These are phyloP conservation scores for Entophlyctis luteolus DNA, from an alignment of 192 early-diverging fungal genomes.

Conservation along the genomic window DNA sequence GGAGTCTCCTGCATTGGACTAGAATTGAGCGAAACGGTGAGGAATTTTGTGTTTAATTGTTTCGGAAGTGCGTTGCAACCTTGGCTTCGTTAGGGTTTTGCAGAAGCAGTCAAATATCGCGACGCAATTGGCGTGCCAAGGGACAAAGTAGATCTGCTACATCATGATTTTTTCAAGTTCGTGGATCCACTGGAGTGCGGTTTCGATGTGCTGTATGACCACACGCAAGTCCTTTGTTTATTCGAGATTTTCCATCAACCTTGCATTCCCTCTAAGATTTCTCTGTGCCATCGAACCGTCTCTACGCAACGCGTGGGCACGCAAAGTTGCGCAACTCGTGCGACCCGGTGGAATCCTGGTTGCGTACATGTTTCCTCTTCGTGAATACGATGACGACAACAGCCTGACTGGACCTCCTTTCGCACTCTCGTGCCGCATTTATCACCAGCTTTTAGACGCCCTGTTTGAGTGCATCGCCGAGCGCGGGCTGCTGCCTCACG, in stretches of 20 bases:
- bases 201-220: constrained; percentile 69
- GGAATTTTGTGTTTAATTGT: neutral
- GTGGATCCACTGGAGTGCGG: neutral
- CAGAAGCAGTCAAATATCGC: neutral
- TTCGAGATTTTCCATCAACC: too few species aligned
- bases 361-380: constrained; percentile 72
- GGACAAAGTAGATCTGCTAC: neutral
- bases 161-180: constrained; percentile 8
- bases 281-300: constrained; percentile 70
- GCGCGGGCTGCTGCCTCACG: neutral
- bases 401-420: constrained; percentile 71
- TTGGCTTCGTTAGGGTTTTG: neutral
- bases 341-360: constrained; percentile 65
- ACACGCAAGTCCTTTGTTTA: constrained; percentile 56
- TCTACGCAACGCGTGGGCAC: constrained; percentile 62
- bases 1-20: constrained; percentile 17
- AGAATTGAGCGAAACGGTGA: neutral
- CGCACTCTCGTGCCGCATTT: constrained; percentile 58
- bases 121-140: neutral
- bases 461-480: constrained; percentile 29
- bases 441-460: constrained; percentile 32
- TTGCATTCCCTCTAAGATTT: constrained; percentile 48
- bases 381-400: constrained; percentile 49
- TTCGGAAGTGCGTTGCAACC: neutral
- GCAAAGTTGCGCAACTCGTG: constrained; percentile 62